Evolutionary conservation across 371 early-diverging fungal species (phyloP), one percentile per base, ranked within the genome.

Genomic region (Mucor velutinosus): DNA sequence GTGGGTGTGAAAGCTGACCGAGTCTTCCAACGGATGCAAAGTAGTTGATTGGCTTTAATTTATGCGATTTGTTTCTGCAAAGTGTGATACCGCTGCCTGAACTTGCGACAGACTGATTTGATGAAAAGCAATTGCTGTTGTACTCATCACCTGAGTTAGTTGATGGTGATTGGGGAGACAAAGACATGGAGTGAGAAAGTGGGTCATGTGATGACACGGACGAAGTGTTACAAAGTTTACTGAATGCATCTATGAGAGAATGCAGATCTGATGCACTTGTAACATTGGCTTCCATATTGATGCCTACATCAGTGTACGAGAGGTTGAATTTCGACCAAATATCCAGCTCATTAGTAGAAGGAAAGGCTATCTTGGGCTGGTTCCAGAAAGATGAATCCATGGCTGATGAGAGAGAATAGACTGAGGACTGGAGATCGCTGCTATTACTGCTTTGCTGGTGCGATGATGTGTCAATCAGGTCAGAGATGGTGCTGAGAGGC

Each of bases 21-120:
- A 81, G 60, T 25, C 59, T 55, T 49, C 70, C 58, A 1, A 72
- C 77, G 5, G 71, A 60, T 14, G 74, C 74, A 60, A 78, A 76
- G 19, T 77, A 76, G 39, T 82, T 82, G 69, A 75, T 72, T n/a
- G 83, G 80, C 32, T 74, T 73, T 23, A 72, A 63, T 59, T 72
- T 73, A 35, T 62, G 67, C 11, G 70, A 72, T 62, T 73, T 80
- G 33, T 82, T 82, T 37, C 80, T 75, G 51, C 72, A 78, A 3
- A 82, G 61, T 8, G 64, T 72, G 30, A 72, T 69, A 33, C 69
- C 64, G 12, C 64, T 69, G 7, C 32, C 58, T 19, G 61, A 29
- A 17, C 62, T 62, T 1, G 61, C 62, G 15, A 67, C 69, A 29
- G 71, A 71, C 47, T 61, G 47, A 32, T 58, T 58, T 55, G 64